A percentile compares a stretch with the other conserved stretches of the same genome.
These are phyloP conservation scores for Thelephora ganbajun DNA, from an alignment of 768 basidiomycete genomes.

Conservation along the genomic window DNA sequence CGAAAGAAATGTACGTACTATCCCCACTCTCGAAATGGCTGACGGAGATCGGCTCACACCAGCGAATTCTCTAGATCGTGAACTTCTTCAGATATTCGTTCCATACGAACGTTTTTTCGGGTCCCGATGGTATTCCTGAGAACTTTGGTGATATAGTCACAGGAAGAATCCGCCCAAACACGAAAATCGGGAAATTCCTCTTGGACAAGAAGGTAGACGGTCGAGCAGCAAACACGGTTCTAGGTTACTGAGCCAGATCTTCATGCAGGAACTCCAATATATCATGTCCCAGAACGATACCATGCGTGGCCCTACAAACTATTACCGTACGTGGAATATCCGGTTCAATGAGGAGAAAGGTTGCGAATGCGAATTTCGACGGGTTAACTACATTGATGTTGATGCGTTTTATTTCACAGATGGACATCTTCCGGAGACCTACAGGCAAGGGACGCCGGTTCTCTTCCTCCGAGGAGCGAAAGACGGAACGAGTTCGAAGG, in stretches of 20 bases:
- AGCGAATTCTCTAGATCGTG: too few species aligned
- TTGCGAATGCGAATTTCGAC: constrained; percentile 3
- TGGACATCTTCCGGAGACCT: constrained; percentile 26
- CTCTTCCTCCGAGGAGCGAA: constrained; percentile 46
- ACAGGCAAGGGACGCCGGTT: constrained; percentile 37
- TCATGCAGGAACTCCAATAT: constrained; percentile 41
- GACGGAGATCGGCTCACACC: too few species aligned
- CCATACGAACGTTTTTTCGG: too few species aligned
- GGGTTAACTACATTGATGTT: constrained; percentile 1
- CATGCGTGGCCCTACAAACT: constrained; percentile 65
- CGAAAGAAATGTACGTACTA: constrained; percentile 35
- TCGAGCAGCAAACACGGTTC: too few species aligned
- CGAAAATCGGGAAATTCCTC: too few species aligned
- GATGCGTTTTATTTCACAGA: constrained; percentile 17
- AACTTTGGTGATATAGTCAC: too few species aligned
- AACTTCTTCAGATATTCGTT: too few species aligned
- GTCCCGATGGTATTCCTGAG: too few species aligned
- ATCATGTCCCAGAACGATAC: constrained; percentile 32
- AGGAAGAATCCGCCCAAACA: too few species aligned
- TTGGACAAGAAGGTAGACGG: too few species aligned
- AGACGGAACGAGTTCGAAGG: constrained; percentile 31
- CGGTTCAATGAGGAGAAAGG: constrained; percentile 56
- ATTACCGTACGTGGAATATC: constrained; percentile 48
- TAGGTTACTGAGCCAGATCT: background rate
- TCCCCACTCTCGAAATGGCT: too few species aligned